Conservation (phyloP, 768 basidiomycete genomes). For the Termitomyces sp. region DNA sequence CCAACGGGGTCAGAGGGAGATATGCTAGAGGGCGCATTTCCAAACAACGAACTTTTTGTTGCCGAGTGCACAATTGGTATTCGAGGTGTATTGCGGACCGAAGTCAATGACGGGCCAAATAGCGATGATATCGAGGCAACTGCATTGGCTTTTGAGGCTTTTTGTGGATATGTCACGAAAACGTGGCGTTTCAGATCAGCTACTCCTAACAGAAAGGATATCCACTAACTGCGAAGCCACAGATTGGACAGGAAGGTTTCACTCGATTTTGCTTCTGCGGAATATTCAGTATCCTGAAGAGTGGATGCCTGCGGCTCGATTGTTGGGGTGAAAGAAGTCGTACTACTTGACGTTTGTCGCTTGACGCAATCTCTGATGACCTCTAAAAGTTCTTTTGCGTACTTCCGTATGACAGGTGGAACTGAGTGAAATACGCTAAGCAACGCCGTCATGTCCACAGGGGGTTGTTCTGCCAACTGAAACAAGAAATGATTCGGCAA, state of each 20-base stretch:
- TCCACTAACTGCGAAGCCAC: slow-evolving; percentile 24
- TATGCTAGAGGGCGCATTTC: slow-evolving; percentile 17
- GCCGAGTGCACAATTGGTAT: slow-evolving; percentile 20
- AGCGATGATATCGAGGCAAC: slow-evolving; percentile 20
- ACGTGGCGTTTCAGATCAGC: slow-evolving; percentile 6
- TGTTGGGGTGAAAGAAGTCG: not conserved
- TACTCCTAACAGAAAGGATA: not conserved
- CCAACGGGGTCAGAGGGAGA: slow-evolving; percentile 8
- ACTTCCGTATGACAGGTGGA: slow-evolving; percentile 57
- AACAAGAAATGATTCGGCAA: slow-evolving; percentile 73
- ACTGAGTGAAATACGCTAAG: slow-evolving; percentile 53
- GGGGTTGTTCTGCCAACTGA: slow-evolving; percentile 63
- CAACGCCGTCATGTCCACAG: slow-evolving; percentile 58
- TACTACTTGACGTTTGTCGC: slow-evolving; percentile 17
- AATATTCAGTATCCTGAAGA: slow-evolving; percentile 5
- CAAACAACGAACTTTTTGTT: slow-evolving; percentile 42
- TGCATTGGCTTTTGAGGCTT: not conserved
- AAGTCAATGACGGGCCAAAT: slow-evolving; percentile 20
- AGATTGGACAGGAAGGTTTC: slow-evolving; percentile 11
- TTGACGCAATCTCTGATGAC: slow-evolving; percentile 50
- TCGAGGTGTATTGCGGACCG: slow-evolving; percentile 5
- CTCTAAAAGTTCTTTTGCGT: slow-evolving; percentile 58
- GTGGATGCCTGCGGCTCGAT: not conserved
- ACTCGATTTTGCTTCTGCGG: slow-evolving; percentile 1
- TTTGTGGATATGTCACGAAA: not conserved